Percentiles rank a stretch among this genome's conserved stretches.
These are phyloP conservation scores for Linanthus parryae DNA, from an alignment of 148 eudicot species.

Conservation along the genomic window DNA sequence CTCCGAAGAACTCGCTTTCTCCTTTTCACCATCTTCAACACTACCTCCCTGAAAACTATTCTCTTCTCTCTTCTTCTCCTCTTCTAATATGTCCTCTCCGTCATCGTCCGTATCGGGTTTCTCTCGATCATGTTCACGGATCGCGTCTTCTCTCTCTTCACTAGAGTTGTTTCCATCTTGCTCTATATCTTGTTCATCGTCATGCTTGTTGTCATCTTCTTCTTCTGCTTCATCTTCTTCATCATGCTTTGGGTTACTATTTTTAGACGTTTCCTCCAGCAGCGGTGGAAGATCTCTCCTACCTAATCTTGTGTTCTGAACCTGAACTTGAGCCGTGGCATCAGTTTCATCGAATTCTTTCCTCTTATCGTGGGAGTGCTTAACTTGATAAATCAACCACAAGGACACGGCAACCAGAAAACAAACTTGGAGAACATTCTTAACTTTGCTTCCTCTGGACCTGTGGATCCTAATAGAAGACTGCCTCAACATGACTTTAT, in stretches of 20 bases:
- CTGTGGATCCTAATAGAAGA: constrained; percentile 61
- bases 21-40: constrained; percentile 24
- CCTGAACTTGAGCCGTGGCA: constrained; percentile 15
- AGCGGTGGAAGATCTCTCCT: too few species aligned
- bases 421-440: constrained; percentile 63
- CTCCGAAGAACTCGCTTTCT: constrained; percentile 22
- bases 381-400: constrained; percentile 86
- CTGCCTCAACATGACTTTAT: constrained; percentile 70
- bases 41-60: constrained; percentile 20
- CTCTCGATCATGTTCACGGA: constrained; percentile 30
- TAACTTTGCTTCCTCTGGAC: constrained; percentile 57
- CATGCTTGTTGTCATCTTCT: constrained; percentile 42
- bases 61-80: constrained; percentile 39
- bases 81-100: constrained; percentile 43
- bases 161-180: constrained; percentile 10
- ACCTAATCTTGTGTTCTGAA: constrained; percentile 42
- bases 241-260: too few species aligned
- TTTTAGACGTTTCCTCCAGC: too few species aligned
- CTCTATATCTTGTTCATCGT: constrained; percentile 33
- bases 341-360: constrained; percentile 45
- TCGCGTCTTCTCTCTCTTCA: constrained; percentile 19
- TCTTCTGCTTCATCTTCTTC: constrained; percentile 32
- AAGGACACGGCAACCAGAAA: constrained; percentile 66
- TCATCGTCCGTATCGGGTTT: constrained; percentile 31
- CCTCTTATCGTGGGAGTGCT: constrained; percentile 76